Base-by-base conservation (phyloP, 2,329 filamentous ascomycete genomes). In the Chalara sp. region DNA sequence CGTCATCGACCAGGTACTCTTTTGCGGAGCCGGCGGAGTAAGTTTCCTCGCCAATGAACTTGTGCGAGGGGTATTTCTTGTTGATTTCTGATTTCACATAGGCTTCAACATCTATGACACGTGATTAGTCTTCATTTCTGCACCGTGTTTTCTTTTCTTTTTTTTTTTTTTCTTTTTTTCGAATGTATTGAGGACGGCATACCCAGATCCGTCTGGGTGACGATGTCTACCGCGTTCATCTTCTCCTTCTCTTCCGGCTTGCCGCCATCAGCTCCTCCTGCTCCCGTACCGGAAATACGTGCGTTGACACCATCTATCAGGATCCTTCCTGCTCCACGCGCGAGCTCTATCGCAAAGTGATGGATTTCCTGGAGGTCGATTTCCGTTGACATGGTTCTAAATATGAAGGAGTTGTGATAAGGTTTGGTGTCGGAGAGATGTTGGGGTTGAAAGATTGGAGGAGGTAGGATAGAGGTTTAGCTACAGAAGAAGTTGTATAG, bases 141-240 rank as follows among this genome's bases (percentile, higher is more conserved):
- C 21, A 21, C 21, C 21, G 21, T 21, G 21, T 39, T 39, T 10
- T 39, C n/a, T 37, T 35, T 40, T n/a, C 32, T 32, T 7, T 6
- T 29, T 6, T 3, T 30, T 21, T 39, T 37, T 21, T 21, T 12
- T 33, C 42, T 41, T 39, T 39, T 10, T 39, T 3, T 3, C 10
- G 13, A 39, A 13, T 39, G 10, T 39, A 39, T 39, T 7, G 5
- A 21, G n/a, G 12, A 4, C 7, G 3, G 61, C 68, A 56, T 67
- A 86, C 84, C 83, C 68, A 86, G 78, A 63, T 90, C 86, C 1
- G 84, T 86, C 68, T 89, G 80, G 7, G 86, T 90, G 21, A 90
- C 86, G 55, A 90, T 79, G 64, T 90, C 87, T 8, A 90, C 86
- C 1, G 85, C 77, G 63, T 80, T 89, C 57, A 87, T 82, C 65